These are phyloP conservation scores for Pyricularia pennisetigena DNA, from an alignment of 2,329 filamentous ascomycete species.

Conservation along the genomic window DNA sequence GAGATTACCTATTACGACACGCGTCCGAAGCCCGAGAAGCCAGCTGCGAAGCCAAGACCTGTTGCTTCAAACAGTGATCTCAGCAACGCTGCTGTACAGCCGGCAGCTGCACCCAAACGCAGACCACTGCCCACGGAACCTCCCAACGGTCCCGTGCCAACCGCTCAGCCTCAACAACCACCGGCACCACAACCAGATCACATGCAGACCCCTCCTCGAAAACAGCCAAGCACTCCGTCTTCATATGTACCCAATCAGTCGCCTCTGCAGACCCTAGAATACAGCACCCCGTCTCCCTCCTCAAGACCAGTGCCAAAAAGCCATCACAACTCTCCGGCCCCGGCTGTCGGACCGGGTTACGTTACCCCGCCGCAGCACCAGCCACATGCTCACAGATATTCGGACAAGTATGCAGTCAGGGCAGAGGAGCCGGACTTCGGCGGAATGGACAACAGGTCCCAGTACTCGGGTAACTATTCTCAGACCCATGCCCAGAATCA, in stretches of 20 bases:
- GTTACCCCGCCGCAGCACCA: conserved; percentile 10
- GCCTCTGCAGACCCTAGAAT: conserved; percentile 43
- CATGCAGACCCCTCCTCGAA: conserved; percentile 28
- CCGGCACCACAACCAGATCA: conserved; percentile 22
- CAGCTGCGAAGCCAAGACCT: conserved; percentile 42
- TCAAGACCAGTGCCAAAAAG: conserved; percentile 21
- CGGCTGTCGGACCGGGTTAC: conserved; percentile 11
- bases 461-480: background rate
- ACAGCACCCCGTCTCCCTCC: conserved; percentile 28
- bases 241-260: conserved; percentile 39
- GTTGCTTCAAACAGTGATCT: conserved; percentile 22
- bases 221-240: conserved; percentile 31
- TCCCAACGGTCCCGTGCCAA: conserved; percentile 43
- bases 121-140: conserved; percentile 77
- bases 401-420: conserved; percentile 22
- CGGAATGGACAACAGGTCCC: conserved; percentile 8
- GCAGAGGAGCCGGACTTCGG: conserved; percentile 27
- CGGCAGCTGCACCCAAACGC: conserved; percentile 54
- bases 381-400: conserved; percentile 8
- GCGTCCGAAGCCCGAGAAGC: conserved; percentile 70
- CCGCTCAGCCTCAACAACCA: conserved; percentile 8
- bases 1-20: conserved; percentile 96
- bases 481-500: conserved; percentile 1
- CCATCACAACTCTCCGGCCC: conserved; percentile 25
- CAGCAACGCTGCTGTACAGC: conserved; percentile 11